These are phyloP conservation scores for Whalleya microplaca DNA, from an alignment of 2,329 filamentous ascomycete genomes.

Conservation along the genomic window DNA sequence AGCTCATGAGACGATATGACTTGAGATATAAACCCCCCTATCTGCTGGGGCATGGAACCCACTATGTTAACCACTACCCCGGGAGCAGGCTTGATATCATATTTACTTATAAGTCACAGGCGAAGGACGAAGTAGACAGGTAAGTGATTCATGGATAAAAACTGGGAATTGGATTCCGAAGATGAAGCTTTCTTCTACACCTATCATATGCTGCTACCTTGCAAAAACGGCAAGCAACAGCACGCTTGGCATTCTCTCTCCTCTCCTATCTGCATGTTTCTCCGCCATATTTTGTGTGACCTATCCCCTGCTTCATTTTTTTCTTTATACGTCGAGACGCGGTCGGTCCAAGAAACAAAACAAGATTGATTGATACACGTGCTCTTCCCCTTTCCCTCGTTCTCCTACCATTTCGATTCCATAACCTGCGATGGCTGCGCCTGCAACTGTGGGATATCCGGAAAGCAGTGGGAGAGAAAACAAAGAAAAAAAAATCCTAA, in stretches of 20 bases:
- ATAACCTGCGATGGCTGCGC: not conserved
- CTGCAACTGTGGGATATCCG: constrained; percentile 17
- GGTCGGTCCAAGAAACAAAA: not conserved
- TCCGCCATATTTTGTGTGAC: not conserved
- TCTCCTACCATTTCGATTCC: not conserved
- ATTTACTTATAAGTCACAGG: not conserved
- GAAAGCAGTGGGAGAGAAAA: constrained; percentile 4
- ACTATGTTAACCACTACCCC: too few relatives aligned
- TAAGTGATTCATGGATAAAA: not conserved
- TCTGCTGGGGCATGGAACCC: too few relatives aligned
- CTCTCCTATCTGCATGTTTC: not conserved
- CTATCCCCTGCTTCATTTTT: not conserved
- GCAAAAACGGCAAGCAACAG: not conserved
- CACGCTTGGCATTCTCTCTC: not conserved
- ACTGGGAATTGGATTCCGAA: constrained; percentile 8
- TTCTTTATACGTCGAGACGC: too few relatives aligned
- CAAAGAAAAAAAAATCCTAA: constrained; percentile 23
- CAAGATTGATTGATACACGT: not conserved
- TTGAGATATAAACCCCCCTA: too few relatives aligned
- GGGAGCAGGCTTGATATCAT: not conserved
- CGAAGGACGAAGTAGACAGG: not conserved
- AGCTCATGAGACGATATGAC: too few relatives aligned
- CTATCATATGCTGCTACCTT: not conserved
- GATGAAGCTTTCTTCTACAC: constrained; percentile 4
- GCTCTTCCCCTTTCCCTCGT: not conserved